phyloP scores from a whole-genome alignment of 2,329 filamentous ascomycete genomes.

The Camillea tinctor region DNA sequence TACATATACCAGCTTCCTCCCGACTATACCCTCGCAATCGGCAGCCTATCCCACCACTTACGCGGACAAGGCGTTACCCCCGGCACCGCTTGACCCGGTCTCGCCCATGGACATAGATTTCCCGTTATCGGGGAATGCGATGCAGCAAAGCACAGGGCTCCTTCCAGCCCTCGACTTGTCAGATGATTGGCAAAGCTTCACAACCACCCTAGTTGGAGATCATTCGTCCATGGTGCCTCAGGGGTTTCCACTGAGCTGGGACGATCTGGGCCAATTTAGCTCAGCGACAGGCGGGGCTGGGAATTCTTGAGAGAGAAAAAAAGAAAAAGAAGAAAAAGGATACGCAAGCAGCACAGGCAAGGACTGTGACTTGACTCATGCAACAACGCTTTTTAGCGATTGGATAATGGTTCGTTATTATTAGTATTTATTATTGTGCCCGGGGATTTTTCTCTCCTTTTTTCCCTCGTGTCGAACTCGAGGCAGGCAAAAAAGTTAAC shows the following conservation, averaged over 20 bases:
- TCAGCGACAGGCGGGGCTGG: not conserved
- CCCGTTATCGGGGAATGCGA: slow-evolving; percentile 10
- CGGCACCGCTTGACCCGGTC: slow-evolving; percentile 26
- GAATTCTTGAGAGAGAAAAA: not conserved
- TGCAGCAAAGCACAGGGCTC: slow-evolving; percentile 9
- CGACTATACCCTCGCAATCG: slow-evolving; percentile 12
- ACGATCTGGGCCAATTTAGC: slow-evolving; percentile 23
- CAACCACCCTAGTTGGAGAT: slow-evolving; percentile 27
- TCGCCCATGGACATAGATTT: slow-evolving; percentile 30
- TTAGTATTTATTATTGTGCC: not conserved
- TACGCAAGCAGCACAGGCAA: not conserved
- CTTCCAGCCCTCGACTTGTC: slow-evolving; percentile 26
- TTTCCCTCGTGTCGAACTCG: not conserved
- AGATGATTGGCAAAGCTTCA: slow-evolving; percentile 29
- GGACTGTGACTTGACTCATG: not conserved
- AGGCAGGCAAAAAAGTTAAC: not conserved
- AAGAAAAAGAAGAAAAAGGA: not conserved
- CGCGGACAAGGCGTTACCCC: slow-evolving; percentile 29
- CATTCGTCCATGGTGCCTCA: slow-evolving; percentile 7
- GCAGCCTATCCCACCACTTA: slow-evolving; percentile 16
- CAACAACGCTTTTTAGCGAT: no score
- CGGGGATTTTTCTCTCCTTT: no score
- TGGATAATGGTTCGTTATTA: not conserved
- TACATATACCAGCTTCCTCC: slow-evolving; percentile 13
- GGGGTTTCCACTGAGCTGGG: slow-evolving; percentile 28